Percentiles rank a stretch among this genome's conserved stretches.
Conservation (phyloP, 2,329 filamentous ascomycete species). For the Calonectria honghensis region DNA sequence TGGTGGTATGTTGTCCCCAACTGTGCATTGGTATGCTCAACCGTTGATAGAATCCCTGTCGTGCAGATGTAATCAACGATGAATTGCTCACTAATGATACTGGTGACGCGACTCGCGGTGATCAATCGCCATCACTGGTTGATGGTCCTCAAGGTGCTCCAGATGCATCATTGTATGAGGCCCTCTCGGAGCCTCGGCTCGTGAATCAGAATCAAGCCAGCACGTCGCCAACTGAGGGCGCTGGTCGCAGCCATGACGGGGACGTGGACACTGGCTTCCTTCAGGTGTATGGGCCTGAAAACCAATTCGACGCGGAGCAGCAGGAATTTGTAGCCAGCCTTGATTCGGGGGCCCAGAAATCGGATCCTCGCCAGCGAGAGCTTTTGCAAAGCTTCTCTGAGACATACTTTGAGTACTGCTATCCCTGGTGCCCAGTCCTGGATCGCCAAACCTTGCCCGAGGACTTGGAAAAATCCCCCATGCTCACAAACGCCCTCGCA, state of each 20-base stretch:
- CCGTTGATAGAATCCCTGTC: background rate
- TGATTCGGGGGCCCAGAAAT: slow-evolving; percentile 46
- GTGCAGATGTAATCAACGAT: background rate
- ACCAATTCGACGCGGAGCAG: slow-evolving; percentile 56
- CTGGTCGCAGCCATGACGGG: slow-evolving; percentile 53
- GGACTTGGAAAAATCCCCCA: slow-evolving; percentile 58
- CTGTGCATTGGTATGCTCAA: background rate
- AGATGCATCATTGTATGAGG: background rate
- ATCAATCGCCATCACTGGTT: background rate
- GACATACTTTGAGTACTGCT: slow-evolving; percentile 65
- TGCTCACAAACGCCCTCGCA: slow-evolving; percentile 63
- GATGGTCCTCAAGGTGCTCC: background rate
- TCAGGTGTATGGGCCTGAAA: slow-evolving; percentile 59
- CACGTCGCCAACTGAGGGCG: slow-evolving; percentile 47
- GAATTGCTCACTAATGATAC: background rate
- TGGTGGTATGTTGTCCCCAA: background rate
- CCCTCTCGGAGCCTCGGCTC: background rate
- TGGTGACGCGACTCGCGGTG: no score
- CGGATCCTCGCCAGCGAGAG: slow-evolving; percentile 48
- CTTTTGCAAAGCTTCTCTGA: slow-evolving; percentile 64
- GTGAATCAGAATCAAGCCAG: slow-evolving; percentile 41
- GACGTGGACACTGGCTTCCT: slow-evolving; percentile 61
- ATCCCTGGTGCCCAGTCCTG: slow-evolving; percentile 65
- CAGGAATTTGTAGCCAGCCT: slow-evolving; percentile 56
- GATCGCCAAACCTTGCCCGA: slow-evolving; percentile 56